Base-by-base conservation (phyloP, 2,329 filamentous ascomycete species). In the Bipolaris bicolor region DNA sequence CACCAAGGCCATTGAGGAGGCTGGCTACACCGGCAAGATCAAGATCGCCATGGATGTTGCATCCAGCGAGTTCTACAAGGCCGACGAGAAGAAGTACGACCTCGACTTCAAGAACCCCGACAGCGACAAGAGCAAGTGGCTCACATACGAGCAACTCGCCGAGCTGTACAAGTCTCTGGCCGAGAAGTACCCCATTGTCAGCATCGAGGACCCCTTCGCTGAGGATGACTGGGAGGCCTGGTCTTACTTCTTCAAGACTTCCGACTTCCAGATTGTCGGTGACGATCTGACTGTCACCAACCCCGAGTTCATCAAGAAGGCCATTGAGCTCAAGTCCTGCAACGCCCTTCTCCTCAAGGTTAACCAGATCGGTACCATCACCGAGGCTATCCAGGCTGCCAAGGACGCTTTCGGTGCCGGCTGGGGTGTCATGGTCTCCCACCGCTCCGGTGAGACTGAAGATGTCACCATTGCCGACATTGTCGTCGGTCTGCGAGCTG, bases 61-160 rank as follows among this genome's bases (percentile, higher is more conserved):
- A 67, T 97, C 95, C 67, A 96, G 91, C 85, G 95, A 99, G 82
- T 99, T 99, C 87, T 99, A 99, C 90, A 98, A 98, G 78, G 70
- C 75, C 49, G 91, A 95, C 50, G 94, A 83, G 79, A 97, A 98
- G 90, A 98, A 98, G 87, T 99, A 99, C 87, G 95, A 99, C 78
- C 87, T 99, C 67, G 95, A 98, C 89, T 99, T 98, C 91, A 98
- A 99, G 91, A 99, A 99, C 88, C 94, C 95, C 75, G 90, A 98
- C 65, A 95, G 90, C 79, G 95, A 99, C 84, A 86, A 88, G 77
- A 86, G 82, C 85, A 98, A 99, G 88, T 98, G 95, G 95, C 85
- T 99, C 85, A 97, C 91, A 71, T 98, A 98, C 83, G 92, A 98
- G 86, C 85, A 99, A 84, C 90, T 99, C 63, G 94, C 95, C 77